Base-by-base conservation (phyloP, 2,329 filamentous ascomycete species). In the Colletotrichum sp. region DNA sequence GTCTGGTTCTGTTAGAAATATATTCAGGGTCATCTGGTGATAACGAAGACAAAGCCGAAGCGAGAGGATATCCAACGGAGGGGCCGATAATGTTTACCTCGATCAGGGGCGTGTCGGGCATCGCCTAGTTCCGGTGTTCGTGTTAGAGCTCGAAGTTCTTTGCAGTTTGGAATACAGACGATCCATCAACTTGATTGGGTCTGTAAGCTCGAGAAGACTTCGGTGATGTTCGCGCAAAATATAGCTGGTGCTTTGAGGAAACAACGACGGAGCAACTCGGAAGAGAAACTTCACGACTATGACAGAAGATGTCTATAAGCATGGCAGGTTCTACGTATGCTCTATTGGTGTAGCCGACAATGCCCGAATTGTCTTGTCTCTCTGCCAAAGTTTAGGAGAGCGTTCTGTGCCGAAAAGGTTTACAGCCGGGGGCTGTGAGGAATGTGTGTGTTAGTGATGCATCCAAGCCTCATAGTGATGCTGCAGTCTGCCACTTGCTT, bases 31-130 rank as follows among this genome's bases (percentile, higher is more conserved):
- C 7, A 13, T 21, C 0, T 7, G 9, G 3, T 21, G 10, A 13
- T 12, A 4, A 12, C 5, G 18, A 13, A 48, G 10, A 48, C 10
- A 13, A 7, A 13, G 2, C 6, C 3, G 18, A n/a, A 2, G n/a
- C n/a, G 6, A 1, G 4, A 21, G 3, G 6, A 48, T 3, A 48
- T 2, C n/a, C 10, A 13, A n/a, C 1, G n/a, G 18, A 12, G 9
- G 18, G 18, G 2, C 39, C 18, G 3, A 6, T 1, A 10, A 12
- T n/a, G 6, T 48, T 21, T 3, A 0, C n/a, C 43, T 48, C 5
- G 6, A n/a, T 43, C 16, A 43, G 1, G 1, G 5, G 39, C 5
- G 18, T 43, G 3, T 48, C 6, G 3, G n/a, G n/a, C 43, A 48
- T 8, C 5, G 39, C 18, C 43, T n/a, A 48, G 18, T 10, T 48